A percentile compares a stretch with the other conserved stretches of the same genome.
phyloP scores from a whole-genome alignment of 2,329 filamentous ascomycete species.

The Calonectria pseudoturangicola region DNA sequence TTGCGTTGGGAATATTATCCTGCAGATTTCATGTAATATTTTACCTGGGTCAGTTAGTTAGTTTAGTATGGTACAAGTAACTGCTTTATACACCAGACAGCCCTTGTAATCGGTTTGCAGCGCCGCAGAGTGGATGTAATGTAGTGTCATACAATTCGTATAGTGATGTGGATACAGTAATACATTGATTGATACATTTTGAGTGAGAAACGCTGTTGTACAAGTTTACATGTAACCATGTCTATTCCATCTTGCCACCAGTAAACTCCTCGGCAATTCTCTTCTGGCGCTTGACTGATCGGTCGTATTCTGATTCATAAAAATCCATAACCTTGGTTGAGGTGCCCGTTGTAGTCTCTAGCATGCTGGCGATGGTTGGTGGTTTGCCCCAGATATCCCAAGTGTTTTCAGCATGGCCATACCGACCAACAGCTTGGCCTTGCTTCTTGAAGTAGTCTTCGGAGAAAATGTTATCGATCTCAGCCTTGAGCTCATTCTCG shows the following conservation, averaged over 20 bases:
- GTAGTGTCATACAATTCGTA: slow-evolving; percentile 2
- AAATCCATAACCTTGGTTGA: slow-evolving; percentile 62
- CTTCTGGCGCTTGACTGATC: slow-evolving; percentile 72
- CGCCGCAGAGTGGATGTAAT: no score
- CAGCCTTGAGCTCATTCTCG: slow-evolving; percentile 83
- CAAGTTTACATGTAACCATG: slow-evolving; percentile 41
- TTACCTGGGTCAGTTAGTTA: slow-evolving; percentile 18
- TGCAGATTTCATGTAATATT: slow-evolving; percentile 19
- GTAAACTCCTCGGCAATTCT: slow-evolving; percentile 75
- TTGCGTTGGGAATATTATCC: not conserved
- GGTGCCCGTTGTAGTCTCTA: slow-evolving; percentile 60
- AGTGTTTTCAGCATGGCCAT: slow-evolving; percentile 66
- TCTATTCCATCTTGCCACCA: slow-evolving; percentile 72
- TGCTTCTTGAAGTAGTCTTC: slow-evolving; percentile 72
- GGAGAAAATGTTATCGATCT: slow-evolving; percentile 86
- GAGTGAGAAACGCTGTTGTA: slow-evolving; percentile 49
- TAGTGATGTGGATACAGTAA: slow-evolving; percentile 46
- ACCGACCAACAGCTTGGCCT: slow-evolving; percentile 55
- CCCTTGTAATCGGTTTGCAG: no score
- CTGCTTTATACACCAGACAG: not conserved
- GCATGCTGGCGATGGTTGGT: slow-evolving; percentile 66
- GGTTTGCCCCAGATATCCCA: slow-evolving; percentile 72
- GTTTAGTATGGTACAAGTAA: slow-evolving; percentile 8
- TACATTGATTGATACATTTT: slow-evolving; percentile 51
- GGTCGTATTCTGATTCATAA: slow-evolving; percentile 63